Evolutionary conservation across 495 filamentous ascomycete species (phyloP).

Genomic region (Elasticomyces elasticus): DNA sequence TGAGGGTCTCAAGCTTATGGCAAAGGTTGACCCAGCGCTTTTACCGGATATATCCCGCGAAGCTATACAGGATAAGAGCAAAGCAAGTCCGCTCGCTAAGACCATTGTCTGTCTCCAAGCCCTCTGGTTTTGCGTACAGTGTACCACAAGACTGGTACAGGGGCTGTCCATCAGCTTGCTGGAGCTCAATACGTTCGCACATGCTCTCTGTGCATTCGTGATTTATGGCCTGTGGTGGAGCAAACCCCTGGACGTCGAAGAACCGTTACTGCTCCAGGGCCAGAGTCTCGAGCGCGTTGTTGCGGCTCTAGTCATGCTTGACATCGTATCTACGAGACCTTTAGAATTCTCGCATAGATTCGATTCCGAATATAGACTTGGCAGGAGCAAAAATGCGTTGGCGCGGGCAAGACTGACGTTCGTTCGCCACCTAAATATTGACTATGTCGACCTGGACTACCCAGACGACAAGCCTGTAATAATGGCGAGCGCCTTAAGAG

Average conservation of each 20-base stretch:
- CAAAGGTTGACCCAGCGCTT: neutral
- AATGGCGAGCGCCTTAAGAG: no score
- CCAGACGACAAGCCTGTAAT: no score
- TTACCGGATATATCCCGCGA: constrained; percentile 24
- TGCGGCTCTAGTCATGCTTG: neutral
- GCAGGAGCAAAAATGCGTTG: neutral
- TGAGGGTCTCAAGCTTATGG: constrained; percentile 18
- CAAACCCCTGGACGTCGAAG: constrained; percentile 33
- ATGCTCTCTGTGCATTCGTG: constrained; percentile 32
- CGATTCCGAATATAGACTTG: neutral
- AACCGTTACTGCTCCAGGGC: constrained; percentile 8
- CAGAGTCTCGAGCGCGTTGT: neutral
- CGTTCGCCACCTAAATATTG: neutral
- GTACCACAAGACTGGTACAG: constrained; percentile 24
- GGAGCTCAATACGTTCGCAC: constrained; percentile 37
- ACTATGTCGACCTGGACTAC: no score
- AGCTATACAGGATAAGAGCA: constrained; percentile 35
- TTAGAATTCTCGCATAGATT: neutral
- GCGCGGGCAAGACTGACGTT: neutral
- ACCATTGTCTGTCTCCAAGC: constrained; percentile 29
- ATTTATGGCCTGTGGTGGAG: constrained; percentile 37
- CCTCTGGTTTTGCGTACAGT: constrained; percentile 32
- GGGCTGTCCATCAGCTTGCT: constrained; percentile 30
- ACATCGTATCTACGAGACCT: neutral
- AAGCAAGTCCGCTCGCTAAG: constrained; percentile 33